Evolutionary conservation across 78 protist species (phyloP).

Genomic region (Reticulomyxa filosa): DNA sequence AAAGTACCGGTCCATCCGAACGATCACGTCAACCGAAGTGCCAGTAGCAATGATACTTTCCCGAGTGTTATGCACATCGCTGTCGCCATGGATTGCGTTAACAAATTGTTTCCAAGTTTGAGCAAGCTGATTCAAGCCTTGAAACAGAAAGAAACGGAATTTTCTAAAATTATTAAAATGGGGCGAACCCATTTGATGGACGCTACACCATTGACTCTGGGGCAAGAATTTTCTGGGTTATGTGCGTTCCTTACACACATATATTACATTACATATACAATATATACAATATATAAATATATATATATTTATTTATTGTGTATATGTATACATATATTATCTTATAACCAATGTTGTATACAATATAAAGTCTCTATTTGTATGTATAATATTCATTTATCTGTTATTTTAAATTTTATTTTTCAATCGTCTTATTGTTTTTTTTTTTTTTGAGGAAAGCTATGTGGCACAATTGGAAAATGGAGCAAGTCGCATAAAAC

Average conservation of each 20-base stretch:
- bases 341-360: too few relatives aligned
- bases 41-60: constrained; percentile 29
- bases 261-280: too few relatives aligned
- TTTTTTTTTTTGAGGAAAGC: too few relatives aligned
- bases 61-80: constrained; percentile 89
- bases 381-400: too few relatives aligned
- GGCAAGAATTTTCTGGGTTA: constrained; percentile 75
- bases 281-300: too few relatives aligned
- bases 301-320: too few relatives aligned
- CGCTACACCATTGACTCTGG: constrained; percentile 74
- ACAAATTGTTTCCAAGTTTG: constrained; percentile 36
- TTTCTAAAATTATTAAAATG: constrained; percentile 43
- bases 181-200: constrained; percentile 85
- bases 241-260: too few relatives aligned
- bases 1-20: constrained; percentile 76
- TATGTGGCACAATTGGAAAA: constrained; percentile 48
- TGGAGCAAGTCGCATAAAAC: constrained; percentile 34
- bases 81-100: constrained; percentile 24
- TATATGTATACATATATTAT: too few relatives aligned
- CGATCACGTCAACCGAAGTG: constrained; percentile 65
- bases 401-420: too few relatives aligned
- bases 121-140: constrained; percentile 21
- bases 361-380: too few relatives aligned
- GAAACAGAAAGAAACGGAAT: constrained; percentile 35
- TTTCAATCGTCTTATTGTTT: too few relatives aligned